Conservation (phyloP, 2,329 filamentous ascomycete species). For the Calonectria crousiana region DNA sequence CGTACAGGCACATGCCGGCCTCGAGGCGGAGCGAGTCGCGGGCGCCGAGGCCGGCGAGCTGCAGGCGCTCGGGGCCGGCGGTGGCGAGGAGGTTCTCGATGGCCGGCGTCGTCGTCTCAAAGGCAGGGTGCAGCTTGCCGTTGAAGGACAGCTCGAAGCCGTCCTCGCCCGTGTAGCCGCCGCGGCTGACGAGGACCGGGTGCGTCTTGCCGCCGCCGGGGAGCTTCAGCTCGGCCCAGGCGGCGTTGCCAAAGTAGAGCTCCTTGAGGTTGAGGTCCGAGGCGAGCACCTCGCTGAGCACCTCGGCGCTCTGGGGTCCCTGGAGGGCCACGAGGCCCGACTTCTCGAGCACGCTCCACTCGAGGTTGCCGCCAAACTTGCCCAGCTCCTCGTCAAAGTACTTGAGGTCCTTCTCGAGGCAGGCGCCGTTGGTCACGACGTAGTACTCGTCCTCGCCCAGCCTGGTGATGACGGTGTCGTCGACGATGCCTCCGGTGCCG, state of each 20-base stretch:
- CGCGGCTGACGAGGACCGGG: slow-evolving; percentile 78
- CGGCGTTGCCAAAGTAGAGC: slow-evolving; percentile 86
- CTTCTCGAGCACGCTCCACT: slow-evolving; percentile 78
- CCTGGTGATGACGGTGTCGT: slow-evolving; percentile 91
- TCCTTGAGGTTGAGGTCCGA: slow-evolving; percentile 69
- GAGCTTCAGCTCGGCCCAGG: slow-evolving; percentile 74
- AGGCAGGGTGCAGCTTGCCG: slow-evolving; percentile 54
- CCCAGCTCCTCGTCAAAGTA: slow-evolving; percentile 80
- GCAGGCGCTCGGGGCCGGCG: slow-evolving; percentile 72
- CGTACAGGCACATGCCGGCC: slow-evolving; percentile 99
- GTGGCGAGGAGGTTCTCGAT: slow-evolving; percentile 77
- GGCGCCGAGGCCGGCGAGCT: slow-evolving; percentile 89
- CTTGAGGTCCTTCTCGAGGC: slow-evolving; percentile 86
- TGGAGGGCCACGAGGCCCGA: slow-evolving; percentile 90
- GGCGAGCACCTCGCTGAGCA: slow-evolving; percentile 74
- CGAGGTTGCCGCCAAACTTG: slow-evolving; percentile 63
- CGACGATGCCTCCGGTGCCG: slow-evolving; percentile 88
- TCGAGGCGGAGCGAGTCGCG: slow-evolving; percentile 93
- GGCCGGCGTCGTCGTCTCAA: slow-evolving; percentile 61
- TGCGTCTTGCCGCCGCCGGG: slow-evolving; percentile 59
- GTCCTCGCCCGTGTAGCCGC: slow-evolving; percentile 97
- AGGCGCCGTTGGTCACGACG: slow-evolving; percentile 95
- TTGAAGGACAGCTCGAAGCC: slow-evolving; percentile 94
- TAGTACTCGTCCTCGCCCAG: slow-evolving; percentile 84
- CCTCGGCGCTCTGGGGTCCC: slow-evolving; percentile 79